A percentile compares a stretch with the other conserved stretches of the same genome.
Conservation (phyloP, 768 basidiomycete species). For the Boletus subparvulus region DNA sequence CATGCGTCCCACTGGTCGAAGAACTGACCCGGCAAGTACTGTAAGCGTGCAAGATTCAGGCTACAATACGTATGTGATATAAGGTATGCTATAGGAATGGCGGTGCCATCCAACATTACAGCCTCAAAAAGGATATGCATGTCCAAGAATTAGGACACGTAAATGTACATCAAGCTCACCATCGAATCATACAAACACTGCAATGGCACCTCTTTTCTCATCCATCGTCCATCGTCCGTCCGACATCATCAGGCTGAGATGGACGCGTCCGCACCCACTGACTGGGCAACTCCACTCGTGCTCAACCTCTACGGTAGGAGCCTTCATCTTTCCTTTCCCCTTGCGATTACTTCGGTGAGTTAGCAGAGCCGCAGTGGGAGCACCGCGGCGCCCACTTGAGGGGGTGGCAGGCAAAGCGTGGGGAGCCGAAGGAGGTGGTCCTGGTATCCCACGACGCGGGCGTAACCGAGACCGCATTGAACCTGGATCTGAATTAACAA, state of each 20-base stretch:
- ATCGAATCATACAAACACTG: conserved; percentile 38
- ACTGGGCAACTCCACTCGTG: conserved; percentile 69
- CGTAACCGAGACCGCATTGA: conserved; percentile 62
- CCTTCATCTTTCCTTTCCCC: conserved; percentile 36
- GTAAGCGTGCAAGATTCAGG: not conserved
- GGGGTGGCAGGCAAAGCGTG: conserved; percentile 2
- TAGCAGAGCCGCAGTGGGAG: not conserved
- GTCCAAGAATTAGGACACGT: conserved; percentile 9
- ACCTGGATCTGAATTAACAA: conserved; percentile 24
- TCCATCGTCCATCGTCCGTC: conserved; percentile 63
- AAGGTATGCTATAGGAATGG: conserved; percentile 11
- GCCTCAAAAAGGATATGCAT: not conserved
- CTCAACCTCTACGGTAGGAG: conserved; percentile 43
- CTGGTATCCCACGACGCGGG: conserved; percentile 35
- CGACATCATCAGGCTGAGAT: conserved; percentile 53
- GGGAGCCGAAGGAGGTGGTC: conserved; percentile 2
- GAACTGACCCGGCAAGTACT: no score
- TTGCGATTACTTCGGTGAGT: conserved; percentile 26
- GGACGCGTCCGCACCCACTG: conserved; percentile 49
- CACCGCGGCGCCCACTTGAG: conserved; percentile 10
- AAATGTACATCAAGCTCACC: conserved; percentile 15
- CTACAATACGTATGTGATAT: conserved; percentile 19
- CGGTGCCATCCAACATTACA: conserved; percentile 2
- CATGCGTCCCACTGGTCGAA: not conserved
- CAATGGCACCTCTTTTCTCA: conserved; percentile 40